Conservation (phyloP, 2,329 filamentous ascomycete species). For the Claviceps purpurea region DNA sequence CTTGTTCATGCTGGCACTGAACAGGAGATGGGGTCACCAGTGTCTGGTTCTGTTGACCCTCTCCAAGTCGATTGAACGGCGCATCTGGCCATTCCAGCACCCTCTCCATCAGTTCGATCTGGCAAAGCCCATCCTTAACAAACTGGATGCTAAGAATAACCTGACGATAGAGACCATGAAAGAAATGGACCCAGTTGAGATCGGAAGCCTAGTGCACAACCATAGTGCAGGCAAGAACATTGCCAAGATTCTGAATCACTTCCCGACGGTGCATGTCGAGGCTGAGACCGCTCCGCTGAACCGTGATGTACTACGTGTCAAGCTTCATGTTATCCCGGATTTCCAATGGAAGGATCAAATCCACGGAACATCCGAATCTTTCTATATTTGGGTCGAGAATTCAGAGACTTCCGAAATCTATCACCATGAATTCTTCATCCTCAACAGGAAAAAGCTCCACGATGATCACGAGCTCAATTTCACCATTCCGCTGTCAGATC, state of each 20-base stretch:
- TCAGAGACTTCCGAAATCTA: slow-evolving; percentile 96
- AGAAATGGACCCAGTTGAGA: slow-evolving; percentile 87
- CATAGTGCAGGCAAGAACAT: slow-evolving; percentile 74
- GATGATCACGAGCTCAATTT: slow-evolving; percentile 98
- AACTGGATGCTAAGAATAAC: slow-evolving; percentile 69
- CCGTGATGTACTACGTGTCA: slow-evolving; percentile 84
- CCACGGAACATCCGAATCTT: slow-evolving; percentile 89
- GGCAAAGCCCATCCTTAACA: slow-evolving; percentile 66
- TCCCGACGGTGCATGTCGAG: slow-evolving; percentile 82
- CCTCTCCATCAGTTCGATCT: slow-evolving; percentile 92
- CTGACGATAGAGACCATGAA: slow-evolving; percentile 69
- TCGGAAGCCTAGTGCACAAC: slow-evolving; percentile 85
- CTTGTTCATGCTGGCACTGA: slow-evolving; percentile 93
- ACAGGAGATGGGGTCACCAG: slow-evolving; percentile 89
- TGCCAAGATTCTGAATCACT: slow-evolving; percentile 70
- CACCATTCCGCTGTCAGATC: slow-evolving; percentile 88
- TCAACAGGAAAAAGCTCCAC: slow-evolving; percentile 77
- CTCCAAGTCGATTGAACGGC: slow-evolving; percentile 94
- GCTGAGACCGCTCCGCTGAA: slow-evolving; percentile 93
- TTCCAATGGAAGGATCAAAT: slow-evolving; percentile 91
- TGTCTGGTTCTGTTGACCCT: slow-evolving; percentile 82
- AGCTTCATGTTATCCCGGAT: slow-evolving; percentile 73
- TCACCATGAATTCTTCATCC: slow-evolving; percentile 92
- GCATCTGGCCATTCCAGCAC: slow-evolving; percentile 89
- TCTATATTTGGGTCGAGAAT: slow-evolving; percentile 98